Base-by-base conservation (phyloP, 768 basidiomycete genomes). In the Candolleomyces eurysporus region DNA sequence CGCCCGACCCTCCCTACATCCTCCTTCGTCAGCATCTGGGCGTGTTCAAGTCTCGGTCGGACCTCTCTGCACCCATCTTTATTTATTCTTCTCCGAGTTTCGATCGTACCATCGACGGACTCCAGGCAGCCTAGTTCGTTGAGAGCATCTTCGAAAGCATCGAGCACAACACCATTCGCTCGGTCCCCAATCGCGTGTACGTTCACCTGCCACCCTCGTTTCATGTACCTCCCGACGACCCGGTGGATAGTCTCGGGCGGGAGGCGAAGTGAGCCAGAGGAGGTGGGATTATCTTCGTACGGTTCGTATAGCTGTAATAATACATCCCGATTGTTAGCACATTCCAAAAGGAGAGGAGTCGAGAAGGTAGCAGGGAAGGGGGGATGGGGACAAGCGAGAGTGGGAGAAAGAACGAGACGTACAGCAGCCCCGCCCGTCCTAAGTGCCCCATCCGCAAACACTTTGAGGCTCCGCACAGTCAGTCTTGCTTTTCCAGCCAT, bases 391-490 rank as follows among this genome's bases (percentile, higher is more conserved):
- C 26, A 26, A n/a, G n/a, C n/a, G n/a, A n/a, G n/a, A n/a, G n/a
- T n/a, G 53, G 30, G 40, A 36, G 17, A 19, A 4, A 45, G 31
- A 10, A 58, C 48, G 17, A 57, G 30, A 5, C 92, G 75, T 59
- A 98, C 79, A 0, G 96, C 95, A 0, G 96, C 95, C 7, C 96
- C 96, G 81, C 91, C 92, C 2, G 91, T 92, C 0, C 96, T 94
- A 4, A 98, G 82, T 0, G 96, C 96, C 46, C 91, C 95, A 68
- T 98, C 96, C 0, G 85, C 77, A 67, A 87, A 86, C 3, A 94
- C 76, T 67, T 94, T 94, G 61, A 94, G 77, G 58, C 86, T 85
- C 13, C 89, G 83, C 45, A 85, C 72, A 59, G 80, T 87, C 31
- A 90, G 69, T 2, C 48, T 17, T 9, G 49, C n/a, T 7, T 55